phyloP scores from a whole-genome alignment of 169 alveolate species.

The Cryptosporidium tyzzeri region DNA sequence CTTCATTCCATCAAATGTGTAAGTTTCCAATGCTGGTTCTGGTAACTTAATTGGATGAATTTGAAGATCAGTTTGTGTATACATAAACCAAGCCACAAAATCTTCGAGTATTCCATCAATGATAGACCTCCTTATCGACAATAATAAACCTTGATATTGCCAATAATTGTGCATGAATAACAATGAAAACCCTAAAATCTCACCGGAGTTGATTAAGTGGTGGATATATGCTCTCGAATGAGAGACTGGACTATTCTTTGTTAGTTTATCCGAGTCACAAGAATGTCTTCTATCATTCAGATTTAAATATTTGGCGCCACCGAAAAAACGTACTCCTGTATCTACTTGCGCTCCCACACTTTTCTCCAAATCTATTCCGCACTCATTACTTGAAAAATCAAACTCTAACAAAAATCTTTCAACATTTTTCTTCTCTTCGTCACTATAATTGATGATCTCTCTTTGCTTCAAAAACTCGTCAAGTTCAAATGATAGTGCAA shows the following conservation, averaged over 20 bases:
- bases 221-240: conserved; percentile 68
- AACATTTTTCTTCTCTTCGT: conserved; percentile 7
- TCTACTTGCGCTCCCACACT: not conserved
- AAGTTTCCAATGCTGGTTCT: conserved; percentile 36
- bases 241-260: conserved; percentile 38
- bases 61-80: conserved; percentile 64
- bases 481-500: conserved; percentile 38
- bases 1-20: conserved; percentile 56
- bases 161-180: conserved; percentile 73
- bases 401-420: conserved; percentile 27
- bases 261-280: conserved; percentile 27
- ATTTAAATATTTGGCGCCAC: conserved; percentile 61
- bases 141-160: conserved; percentile 69
- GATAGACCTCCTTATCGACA: conserved; percentile 57
- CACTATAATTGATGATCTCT: conserved; percentile 6
- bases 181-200: conserved; percentile 47
- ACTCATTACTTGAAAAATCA: conserved; percentile 43
- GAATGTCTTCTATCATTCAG: conserved; percentile 51
- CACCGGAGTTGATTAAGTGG: conserved; percentile 64
- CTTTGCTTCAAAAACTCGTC: conserved; percentile 35
- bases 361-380: not conserved
- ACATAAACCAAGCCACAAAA: conserved; percentile 63
- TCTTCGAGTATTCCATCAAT: conserved; percentile 17
- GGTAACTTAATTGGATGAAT: conserved; percentile 61
- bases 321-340: not conserved